Evolutionary conservation across 2,329 filamentous ascomycete species (phyloP), one percentile per base, ranked within the genome.

Genomic region (Aaosphaeria pasadenensis): DNA sequence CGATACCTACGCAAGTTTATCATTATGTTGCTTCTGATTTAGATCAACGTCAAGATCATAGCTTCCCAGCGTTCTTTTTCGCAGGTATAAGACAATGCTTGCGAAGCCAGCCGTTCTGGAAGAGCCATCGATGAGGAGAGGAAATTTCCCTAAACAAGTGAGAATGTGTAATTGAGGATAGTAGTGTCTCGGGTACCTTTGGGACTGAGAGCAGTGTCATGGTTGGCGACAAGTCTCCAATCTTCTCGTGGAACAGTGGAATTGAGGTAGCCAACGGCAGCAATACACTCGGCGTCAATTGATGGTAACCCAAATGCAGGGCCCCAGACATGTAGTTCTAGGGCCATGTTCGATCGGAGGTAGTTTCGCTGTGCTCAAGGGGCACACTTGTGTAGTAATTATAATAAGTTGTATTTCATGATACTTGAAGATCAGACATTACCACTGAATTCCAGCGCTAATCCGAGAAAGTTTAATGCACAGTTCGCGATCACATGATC

Each of bases 231-330:
- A 11, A 74, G 57, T 24, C 50, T 54, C 70, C 70, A 74, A 53
- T 81, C 72, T 42, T 76, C 71, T 48, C 71, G 67, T 33, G 81
- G 79, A 28, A 89, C 74, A 49, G 79, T 79, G 59, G 83, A 76
- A 51, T 83, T 80, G 48, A 95, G 78, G 67, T 91, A 91, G 45
- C 88, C 84, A 56, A 96, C 84, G 39, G 87, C 79, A 30, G 91
- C 91, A 51, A 95, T 82, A 66, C 91, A 97, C 75, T 95, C 89
- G 41, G 92, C 79, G 63, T 97, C 91, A 61, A 97, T 87, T 39
- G 94, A 97, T 11, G 92, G 86, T 40, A 96, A 82, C 38, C 85
- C 85, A 69, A 96, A 95, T 38, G 89, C 91, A 46, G 90, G 86
- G 43, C 91, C 91, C 87, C 91, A 95, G 63, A 96, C 81, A 72